Percentiles rank a stretch among this genome's conserved stretches.
These are phyloP conservation scores for Talaromyces sp. DNA, from an alignment of 2,329 filamentous ascomycete species.

Conservation along the genomic window DNA sequence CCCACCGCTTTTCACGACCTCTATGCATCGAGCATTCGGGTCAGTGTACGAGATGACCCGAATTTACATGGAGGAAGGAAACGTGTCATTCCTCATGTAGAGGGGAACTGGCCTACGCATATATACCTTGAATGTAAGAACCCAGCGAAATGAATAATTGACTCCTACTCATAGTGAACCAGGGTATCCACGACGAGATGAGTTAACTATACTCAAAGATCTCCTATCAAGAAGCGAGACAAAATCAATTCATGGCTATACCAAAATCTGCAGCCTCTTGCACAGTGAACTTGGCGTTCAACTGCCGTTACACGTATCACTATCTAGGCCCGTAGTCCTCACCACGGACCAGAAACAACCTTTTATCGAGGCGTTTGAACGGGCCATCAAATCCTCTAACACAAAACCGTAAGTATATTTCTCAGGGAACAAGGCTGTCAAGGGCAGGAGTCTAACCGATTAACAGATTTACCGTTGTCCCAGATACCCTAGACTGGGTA, in stretches of 20 bases:
- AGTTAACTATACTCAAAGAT: constrained; percentile 34
- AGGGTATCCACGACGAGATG: constrained; percentile 44
- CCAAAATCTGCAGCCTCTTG: constrained; percentile 64
- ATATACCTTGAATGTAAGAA: constrained; percentile 85
- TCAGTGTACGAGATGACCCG: constrained; percentile 78
- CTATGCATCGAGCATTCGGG: constrained; percentile 77
- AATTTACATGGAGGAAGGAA: constrained; percentile 80
- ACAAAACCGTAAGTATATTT: constrained; percentile 46
- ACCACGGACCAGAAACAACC: constrained; percentile 66
- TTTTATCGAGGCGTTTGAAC: constrained; percentile 61
- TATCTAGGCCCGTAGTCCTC: constrained; percentile 79
- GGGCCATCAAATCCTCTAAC: constrained; percentile 43
- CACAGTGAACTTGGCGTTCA: constrained; percentile 74
- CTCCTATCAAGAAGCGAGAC: constrained; percentile 31
- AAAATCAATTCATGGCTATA: constrained; percentile 44
- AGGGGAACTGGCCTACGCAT: constrained; percentile 90
- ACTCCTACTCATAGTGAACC: constrained; percentile 21
- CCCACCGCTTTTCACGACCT: constrained; percentile 82
- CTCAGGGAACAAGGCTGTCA: not conserved
- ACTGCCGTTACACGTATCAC: constrained; percentile 82
- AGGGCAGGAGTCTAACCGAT: constrained; percentile 16
- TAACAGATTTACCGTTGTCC: constrained; percentile 50
- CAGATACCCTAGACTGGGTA: constrained; percentile 61
- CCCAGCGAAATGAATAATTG: not conserved
- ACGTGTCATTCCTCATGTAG: constrained; percentile 76